Evolutionary conservation across 768 basidiomycete species (phyloP).

Genomic region (Cantharellus cinnabarinus): DNA sequence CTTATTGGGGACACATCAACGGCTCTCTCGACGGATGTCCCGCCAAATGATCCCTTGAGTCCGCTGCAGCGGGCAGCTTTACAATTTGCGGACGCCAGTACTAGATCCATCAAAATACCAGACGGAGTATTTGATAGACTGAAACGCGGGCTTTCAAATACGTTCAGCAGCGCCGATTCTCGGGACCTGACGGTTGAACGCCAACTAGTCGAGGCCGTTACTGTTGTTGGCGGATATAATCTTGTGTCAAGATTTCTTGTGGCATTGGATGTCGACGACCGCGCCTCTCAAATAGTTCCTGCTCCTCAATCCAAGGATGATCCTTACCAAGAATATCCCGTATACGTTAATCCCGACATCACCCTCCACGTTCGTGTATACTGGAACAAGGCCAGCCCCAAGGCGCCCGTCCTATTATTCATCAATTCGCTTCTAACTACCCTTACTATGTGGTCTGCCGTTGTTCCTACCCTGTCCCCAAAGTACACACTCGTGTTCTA

Average conservation of each 20-base stretch:
- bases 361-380: not conserved
- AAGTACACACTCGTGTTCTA: slow-evolving; percentile 16
- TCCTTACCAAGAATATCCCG: not conserved
- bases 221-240: slow-evolving; percentile 17
- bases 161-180: slow-evolving; percentile 3
- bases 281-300: slow-evolving; percentile 15
- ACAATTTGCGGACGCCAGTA: slow-evolving; percentile 16
- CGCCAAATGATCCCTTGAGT: slow-evolving; percentile 10
- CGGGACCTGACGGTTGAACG: slow-evolving; percentile 13
- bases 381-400: not conserved
- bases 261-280: slow-evolving; percentile 18
- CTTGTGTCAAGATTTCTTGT: slow-evolving; percentile 17
- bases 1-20: slow-evolving; percentile 14
- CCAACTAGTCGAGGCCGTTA: slow-evolving; percentile 17
- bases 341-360: not conserved
- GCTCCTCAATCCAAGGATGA: not conserved
- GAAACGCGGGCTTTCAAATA: not conserved
- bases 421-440: slow-evolving; percentile 19
- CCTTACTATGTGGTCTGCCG: slow-evolving; percentile 15
- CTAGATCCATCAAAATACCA: slow-evolving; percentile 15
- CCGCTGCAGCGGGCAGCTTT: slow-evolving; percentile 15
- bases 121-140: slow-evolving; percentile 13
- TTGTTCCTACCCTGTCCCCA: slow-evolving; percentile 12
- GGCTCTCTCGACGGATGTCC: slow-evolving; percentile 5
- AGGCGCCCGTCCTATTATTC: slow-evolving; percentile 13